phyloP scores from a whole-genome alignment of 2,329 filamentous ascomycete genomes.

The Claviceps cyperi region DNA sequence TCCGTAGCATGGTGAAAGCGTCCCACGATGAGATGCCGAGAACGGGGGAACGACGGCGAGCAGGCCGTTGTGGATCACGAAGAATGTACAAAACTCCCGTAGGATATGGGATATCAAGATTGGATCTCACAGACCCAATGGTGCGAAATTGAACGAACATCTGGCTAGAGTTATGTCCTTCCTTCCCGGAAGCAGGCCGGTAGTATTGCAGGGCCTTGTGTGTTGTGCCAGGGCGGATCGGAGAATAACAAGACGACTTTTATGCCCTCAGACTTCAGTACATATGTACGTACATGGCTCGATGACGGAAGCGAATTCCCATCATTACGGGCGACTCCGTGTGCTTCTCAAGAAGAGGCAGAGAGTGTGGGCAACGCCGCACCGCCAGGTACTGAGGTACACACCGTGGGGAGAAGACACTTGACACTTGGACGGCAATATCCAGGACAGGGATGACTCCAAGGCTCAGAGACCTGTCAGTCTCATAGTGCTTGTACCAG shows the following conservation, averaged over 20 bases:
- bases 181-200: slow-evolving; percentile 3
- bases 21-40: slow-evolving; percentile 4
- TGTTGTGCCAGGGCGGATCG: slow-evolving; percentile 3
- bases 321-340: slow-evolving; percentile 1
- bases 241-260: slow-evolving; percentile 7
- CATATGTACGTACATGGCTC: background rate
- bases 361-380: background rate
- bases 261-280: slow-evolving; percentile 3
- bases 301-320: background rate
- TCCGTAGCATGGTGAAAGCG: slow-evolving; percentile 5
- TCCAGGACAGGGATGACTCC: slow-evolving; percentile 6
- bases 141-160: background rate
- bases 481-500: background rate
- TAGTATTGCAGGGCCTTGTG: slow-evolving; percentile 1
- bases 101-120: background rate
- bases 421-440: slow-evolving; percentile 5
- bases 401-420: slow-evolving; percentile 1
- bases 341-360: background rate
- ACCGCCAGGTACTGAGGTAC: too few relatives aligned
- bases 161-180: background rate
- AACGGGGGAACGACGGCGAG: slow-evolving; percentile 1
- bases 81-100: background rate
- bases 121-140: background rate
- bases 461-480: background rate
- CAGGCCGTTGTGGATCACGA: slow-evolving; percentile 4